phyloP scores from a whole-genome alignment of 768 basidiomycete genomes.

The Mycena chlorophos region DNA sequence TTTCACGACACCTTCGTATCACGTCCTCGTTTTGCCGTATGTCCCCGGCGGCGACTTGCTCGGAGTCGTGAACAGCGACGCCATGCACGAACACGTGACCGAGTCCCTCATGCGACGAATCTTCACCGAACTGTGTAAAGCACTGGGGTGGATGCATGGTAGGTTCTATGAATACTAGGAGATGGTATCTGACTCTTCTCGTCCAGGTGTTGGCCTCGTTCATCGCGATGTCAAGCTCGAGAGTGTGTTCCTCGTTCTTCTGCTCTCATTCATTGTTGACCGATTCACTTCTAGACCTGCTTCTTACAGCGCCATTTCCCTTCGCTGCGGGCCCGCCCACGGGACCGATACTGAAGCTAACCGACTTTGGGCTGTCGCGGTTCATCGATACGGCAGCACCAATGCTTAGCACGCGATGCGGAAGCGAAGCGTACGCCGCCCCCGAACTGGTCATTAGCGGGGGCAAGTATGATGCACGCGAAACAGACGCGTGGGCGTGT shows the following conservation, averaged over 20 bases:
- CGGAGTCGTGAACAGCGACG: constrained; percentile 64
- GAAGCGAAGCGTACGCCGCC: constrained; percentile 86
- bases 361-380: constrained; percentile 87
- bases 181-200: too few species aligned
- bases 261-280: not conserved
- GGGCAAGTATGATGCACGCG: constrained; percentile 69
- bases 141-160: constrained; percentile 87
- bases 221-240: constrained; percentile 92
- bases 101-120: constrained; percentile 53
- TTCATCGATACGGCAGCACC: constrained; percentile 70
- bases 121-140: constrained; percentile 74
- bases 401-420: constrained; percentile 76
- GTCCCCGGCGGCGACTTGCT: constrained; percentile 81
- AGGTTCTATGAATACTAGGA: too few species aligned
- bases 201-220: constrained; percentile 77
- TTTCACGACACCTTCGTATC: constrained; percentile 69
- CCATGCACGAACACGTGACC: constrained; percentile 41
- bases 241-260: constrained; percentile 41
- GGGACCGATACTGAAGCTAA: constrained; percentile 72
- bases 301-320: constrained; percentile 58
- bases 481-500: constrained; percentile 88
- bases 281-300: constrained; percentile 55
- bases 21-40: constrained; percentile 78
- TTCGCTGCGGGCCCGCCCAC: constrained; percentile 40
- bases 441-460: constrained; percentile 67